These are phyloP conservation scores for Bombardia bombarda DNA, from an alignment of 495 filamentous ascomycete genomes.

Conservation along the genomic window DNA sequence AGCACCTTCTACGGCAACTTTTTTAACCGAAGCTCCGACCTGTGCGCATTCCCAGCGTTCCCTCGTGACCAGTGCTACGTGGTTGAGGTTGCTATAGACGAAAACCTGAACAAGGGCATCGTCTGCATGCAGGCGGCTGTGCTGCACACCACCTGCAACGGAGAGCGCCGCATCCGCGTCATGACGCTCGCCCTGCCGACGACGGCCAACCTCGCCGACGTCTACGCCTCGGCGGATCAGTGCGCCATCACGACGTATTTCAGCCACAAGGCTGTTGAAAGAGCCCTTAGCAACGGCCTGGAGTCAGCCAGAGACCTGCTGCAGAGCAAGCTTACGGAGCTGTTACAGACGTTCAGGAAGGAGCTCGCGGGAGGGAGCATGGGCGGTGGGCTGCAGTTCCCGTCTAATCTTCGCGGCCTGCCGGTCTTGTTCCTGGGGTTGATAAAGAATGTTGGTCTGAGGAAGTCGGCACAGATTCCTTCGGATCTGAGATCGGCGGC, in stretches of 20 bases:
- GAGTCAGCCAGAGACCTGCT: conserved; percentile 86
- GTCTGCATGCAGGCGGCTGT: conserved; percentile 94
- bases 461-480: conserved; percentile 93
- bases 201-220: conserved; percentile 77
- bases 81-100: conserved; percentile 98
- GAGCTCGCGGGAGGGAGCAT: conserved; percentile 94
- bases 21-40: conserved; percentile 94
- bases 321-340: conserved; percentile 84
- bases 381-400: conserved; percentile 90
- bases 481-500: conserved; percentile 92
- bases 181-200: conserved; percentile 90
- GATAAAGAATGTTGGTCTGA: conserved; percentile 92
- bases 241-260: conserved; percentile 88
- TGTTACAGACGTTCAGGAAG: conserved; percentile 91
- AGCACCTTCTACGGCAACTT: conserved; percentile 99
- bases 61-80: conserved; percentile 96
- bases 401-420: conserved; percentile 78
- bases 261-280: conserved; percentile 95
- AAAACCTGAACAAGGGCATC: conserved; percentile 84
- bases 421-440: conserved; percentile 86
- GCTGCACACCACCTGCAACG: conserved; percentile 95
- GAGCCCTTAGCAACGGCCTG: conserved; percentile 73
- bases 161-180: conserved; percentile 88
- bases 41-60: conserved; percentile 96
- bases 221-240: conserved; percentile 94